These are phyloP conservation scores for Candida ortonii DNA, from an alignment of 805 yeast genomes.

Conservation along the genomic window DNA sequence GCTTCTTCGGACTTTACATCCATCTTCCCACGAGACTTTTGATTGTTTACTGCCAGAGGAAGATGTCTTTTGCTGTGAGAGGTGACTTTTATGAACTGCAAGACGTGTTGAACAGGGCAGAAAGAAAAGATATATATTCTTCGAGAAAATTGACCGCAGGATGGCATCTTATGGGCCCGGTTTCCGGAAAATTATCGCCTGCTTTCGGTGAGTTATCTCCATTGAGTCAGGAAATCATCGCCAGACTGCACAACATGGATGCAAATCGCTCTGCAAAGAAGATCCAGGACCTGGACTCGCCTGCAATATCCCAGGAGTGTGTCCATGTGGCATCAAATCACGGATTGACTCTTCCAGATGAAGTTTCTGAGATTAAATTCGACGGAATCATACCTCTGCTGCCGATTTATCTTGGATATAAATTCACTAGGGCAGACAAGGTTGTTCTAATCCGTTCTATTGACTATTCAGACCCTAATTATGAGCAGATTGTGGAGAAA, in stretches of 20 bases:
- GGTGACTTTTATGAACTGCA: slow-evolving; percentile 24
- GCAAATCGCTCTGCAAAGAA: too few species aligned
- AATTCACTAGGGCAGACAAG: not conserved
- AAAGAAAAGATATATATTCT: slow-evolving; percentile 11
- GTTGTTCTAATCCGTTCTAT: slow-evolving; percentile 6
- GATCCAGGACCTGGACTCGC: too few species aligned
- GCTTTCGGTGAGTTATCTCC: too few species aligned
- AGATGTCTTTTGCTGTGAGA: slow-evolving; percentile 26
- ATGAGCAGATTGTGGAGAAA: slow-evolving; percentile 1
- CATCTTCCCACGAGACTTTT: slow-evolving; percentile 21
- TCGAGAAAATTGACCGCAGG: slow-evolving; percentile 2
- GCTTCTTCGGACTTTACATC: slow-evolving; percentile 29
- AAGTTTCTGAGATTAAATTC: slow-evolving; percentile 4
- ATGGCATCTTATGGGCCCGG: too few species aligned
- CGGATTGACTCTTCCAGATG: slow-evolving; percentile 9
- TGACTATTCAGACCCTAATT: slow-evolving; percentile 15
- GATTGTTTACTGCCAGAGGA: slow-evolving; percentile 20
- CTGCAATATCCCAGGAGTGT: not conserved
- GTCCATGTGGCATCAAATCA: too few species aligned
- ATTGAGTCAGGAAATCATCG: too few species aligned
- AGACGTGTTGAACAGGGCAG: slow-evolving; percentile 27
- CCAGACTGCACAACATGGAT: too few species aligned
- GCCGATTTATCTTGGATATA: slow-evolving; percentile 20
- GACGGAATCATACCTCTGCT: slow-evolving; percentile 15
- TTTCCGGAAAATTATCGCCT: too few species aligned